Base-by-base conservation (phyloP, 768 basidiomycete species). In the Mrakia gelida region DNA sequence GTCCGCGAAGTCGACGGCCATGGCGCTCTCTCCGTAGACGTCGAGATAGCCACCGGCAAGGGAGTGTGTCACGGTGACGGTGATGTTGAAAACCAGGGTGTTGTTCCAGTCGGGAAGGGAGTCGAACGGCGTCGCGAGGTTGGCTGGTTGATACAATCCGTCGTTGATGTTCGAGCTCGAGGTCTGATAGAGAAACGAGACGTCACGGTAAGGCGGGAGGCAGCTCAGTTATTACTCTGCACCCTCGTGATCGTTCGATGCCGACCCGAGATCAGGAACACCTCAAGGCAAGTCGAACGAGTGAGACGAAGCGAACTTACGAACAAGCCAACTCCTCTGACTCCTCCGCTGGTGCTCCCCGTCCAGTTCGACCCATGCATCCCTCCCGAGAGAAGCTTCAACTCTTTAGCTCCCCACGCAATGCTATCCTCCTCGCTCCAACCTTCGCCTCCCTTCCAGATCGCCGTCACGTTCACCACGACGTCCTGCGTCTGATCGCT, bases 31-130 rank as follows among this genome's bases (percentile, higher is more conserved):
- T 59, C 59, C 59, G 59, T 8, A 59, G 26, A 59, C 28, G 26
- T 59, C 59, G 59, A 59, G 59, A 13, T 8, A n/a, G 7, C 26
- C 26, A n/a, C 59, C 59, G 4, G 6, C 3, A 3, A 28, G n/a
- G 9, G 59, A 59, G 13, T 13, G 59, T 8, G 59, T 26, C 7
- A 59, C n/a, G 45, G 11, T 45, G 45, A 45, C 45, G 49, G 59
- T 59, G 59, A 59, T n/a, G 59, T 59, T 59, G n/a, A 59, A 59
- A 26, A 59, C 59, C n/a, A 59, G 59, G 59, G 59, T 59, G n/a
- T 59, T n/a, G 59, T 59, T 59, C 59, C 59, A 59, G 26, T 59
- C 7, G 26, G 59, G 59, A 28, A 59, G 59, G 13, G 11, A 59
- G 59, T 59, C 26, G 59, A 28, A n/a, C 26, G 59, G n/a, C 26